Conservation (phyloP, 148 eudicot genomes). For the Rhododendron griersonianum region DNA sequence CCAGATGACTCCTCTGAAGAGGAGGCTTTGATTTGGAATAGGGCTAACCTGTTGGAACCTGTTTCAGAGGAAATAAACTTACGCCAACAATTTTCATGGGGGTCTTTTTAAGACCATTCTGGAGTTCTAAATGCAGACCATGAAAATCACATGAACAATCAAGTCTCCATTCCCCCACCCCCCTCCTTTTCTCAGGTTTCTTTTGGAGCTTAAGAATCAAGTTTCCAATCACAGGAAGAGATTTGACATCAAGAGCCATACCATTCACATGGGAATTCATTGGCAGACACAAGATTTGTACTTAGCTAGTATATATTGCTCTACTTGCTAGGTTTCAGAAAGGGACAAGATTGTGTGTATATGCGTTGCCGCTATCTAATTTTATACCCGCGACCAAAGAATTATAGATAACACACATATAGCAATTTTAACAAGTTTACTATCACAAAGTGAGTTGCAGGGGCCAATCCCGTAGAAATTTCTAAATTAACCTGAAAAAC, state of each 20-base stretch:
- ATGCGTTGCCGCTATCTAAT: not conserved
- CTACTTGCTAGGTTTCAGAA: not conserved
- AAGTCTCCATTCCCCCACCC: not conserved
- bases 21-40: conserved; percentile 59
- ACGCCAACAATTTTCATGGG: not conserved
- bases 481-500: not conserved
- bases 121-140: not conserved
- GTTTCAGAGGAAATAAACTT: conserved; percentile 13
- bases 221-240: not conserved
- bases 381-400: not conserved
- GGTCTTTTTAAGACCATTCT: not conserved
- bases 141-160: not conserved
- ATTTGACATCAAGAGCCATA: not conserved
- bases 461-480: not conserved
- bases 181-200: not conserved
- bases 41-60: conserved; percentile 61
- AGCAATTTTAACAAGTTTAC: no score
- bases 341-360: not conserved
- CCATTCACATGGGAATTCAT: not conserved
- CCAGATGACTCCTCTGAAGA: conserved; percentile 60
- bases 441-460: not conserved
- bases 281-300: not conserved
- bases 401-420: not conserved
- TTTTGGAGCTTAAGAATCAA: not conserved
- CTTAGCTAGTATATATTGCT: not conserved